Conservation (phyloP, 2,329 filamentous ascomycete genomes). For the Fusarium acutatum region DNA sequence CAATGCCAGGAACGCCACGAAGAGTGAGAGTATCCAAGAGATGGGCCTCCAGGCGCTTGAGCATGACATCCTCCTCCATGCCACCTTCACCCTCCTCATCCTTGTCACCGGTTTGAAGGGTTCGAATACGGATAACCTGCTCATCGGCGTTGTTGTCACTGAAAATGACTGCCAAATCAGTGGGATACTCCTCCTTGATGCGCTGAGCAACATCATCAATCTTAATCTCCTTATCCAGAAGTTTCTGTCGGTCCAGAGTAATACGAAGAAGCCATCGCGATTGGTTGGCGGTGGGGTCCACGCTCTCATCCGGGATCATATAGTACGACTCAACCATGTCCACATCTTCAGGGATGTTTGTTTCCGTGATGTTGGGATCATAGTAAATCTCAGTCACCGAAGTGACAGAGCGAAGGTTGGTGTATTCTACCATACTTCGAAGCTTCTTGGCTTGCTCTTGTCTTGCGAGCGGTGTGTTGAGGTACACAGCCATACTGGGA, state of each 20-base stretch:
- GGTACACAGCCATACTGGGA: slow-evolving; percentile 93
- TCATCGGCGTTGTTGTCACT: slow-evolving; percentile 98
- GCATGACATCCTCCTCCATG: slow-evolving; percentile 88
- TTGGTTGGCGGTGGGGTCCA: slow-evolving; percentile 72
- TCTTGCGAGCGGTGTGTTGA: slow-evolving; percentile 69
- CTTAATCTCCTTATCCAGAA: slow-evolving; percentile 91
- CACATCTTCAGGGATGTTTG: slow-evolving; percentile 84
- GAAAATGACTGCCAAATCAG: slow-evolving; percentile 90
- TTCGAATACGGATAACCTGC: slow-evolving; percentile 91
- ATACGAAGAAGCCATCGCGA: slow-evolving; percentile 97
- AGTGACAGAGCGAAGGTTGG: slow-evolving; percentile 89
- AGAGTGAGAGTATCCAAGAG: slow-evolving; percentile 90
- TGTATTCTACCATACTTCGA: slow-evolving; percentile 92
- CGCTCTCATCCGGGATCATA: slow-evolving; percentile 83
- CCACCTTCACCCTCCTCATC: slow-evolving; percentile 70
- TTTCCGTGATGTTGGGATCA: slow-evolving; percentile 87
- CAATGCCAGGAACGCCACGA: slow-evolving; percentile 87
- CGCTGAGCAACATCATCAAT: slow-evolving; percentile 90
- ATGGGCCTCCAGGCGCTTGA: slow-evolving; percentile 91
- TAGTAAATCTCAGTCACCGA: slow-evolving; percentile 97
- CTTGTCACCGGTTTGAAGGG: slow-evolving; percentile 72
- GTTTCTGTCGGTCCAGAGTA: slow-evolving; percentile 89
- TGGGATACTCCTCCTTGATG: slow-evolving; percentile 88
- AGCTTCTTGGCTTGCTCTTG: slow-evolving; percentile 86
- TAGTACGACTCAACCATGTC: slow-evolving; percentile 99